phyloP scores from a whole-genome alignment of 1,284 basidiomycete species.

The Fomitopsis betulina region DNA sequence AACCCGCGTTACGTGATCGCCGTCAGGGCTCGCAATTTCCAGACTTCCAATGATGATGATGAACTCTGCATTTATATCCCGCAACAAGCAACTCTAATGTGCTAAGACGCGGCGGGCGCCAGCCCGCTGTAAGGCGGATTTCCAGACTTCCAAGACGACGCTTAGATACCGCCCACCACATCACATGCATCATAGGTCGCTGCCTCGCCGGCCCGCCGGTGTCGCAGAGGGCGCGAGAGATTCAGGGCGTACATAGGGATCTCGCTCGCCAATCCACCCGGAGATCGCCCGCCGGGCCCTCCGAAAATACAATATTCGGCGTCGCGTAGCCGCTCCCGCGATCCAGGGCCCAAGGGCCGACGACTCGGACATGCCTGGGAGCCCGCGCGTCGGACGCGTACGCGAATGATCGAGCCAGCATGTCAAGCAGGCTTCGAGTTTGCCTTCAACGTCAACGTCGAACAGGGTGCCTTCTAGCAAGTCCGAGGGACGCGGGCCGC shows the following conservation, averaged over 20 bases:
- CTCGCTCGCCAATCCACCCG: neutral
- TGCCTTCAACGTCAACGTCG: neutral
- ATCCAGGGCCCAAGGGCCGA: neutral
- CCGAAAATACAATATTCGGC: no score
- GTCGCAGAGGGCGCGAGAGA: neutral
- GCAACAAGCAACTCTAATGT: no score
- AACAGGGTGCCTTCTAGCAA: neutral
- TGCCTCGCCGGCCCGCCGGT: neutral
- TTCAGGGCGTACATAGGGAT: neutral
- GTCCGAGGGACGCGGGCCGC: neutral
- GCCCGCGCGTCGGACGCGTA: neutral
- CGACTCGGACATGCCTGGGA: neutral
- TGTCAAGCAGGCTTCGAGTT: neutral
- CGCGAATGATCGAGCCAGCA: neutral
- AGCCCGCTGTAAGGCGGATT: no score
- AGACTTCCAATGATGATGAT: no score
- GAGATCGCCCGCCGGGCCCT: neutral
- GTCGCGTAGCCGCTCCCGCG: neutral
- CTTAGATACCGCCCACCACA: no score
- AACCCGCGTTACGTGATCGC: no score
- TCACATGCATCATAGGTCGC: neutral
- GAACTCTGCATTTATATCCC: no score
- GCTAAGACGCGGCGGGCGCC: no score
- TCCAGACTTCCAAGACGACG: no score
- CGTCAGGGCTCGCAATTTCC: no score